A percentile compares a stretch with the other conserved stretches of the same genome.
These are phyloP conservation scores for Colletotrichum spaethianum DNA, from an alignment of 2,329 filamentous ascomycete genomes.

Conservation along the genomic window DNA sequence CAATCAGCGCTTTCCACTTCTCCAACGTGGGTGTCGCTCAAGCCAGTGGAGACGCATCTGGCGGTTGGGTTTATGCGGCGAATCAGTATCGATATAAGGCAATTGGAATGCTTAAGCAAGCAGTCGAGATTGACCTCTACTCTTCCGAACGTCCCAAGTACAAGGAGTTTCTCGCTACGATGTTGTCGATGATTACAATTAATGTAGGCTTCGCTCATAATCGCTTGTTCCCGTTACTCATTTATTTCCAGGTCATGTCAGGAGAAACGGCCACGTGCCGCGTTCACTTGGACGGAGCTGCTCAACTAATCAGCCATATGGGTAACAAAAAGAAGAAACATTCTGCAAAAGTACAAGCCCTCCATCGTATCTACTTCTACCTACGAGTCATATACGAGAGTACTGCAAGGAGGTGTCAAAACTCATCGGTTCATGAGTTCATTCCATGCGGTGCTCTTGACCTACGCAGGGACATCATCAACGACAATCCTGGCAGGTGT, in stretches of 20 bases:
- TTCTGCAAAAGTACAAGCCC: constrained; percentile 12
- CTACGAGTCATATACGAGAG: constrained; percentile 46
- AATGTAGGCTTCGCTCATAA: constrained; percentile 39
- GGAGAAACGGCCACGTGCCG: constrained; percentile 45
- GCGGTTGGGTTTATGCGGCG: constrained; percentile 41
- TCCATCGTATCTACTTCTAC: constrained; percentile 48
- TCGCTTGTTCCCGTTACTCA: not conserved
- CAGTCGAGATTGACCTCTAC: constrained; percentile 41
- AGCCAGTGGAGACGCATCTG: not conserved
- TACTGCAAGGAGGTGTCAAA: constrained; percentile 26
- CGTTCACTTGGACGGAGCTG: constrained; percentile 45
- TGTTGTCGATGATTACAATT: constrained; percentile 48
- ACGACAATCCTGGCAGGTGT: not conserved
- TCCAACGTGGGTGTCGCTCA: constrained; percentile 43
- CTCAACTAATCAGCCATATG: constrained; percentile 43
- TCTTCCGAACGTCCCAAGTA: constrained; percentile 42
- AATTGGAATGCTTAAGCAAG: constrained; percentile 44
- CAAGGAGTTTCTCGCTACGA: constrained; percentile 48
- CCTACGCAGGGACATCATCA: no score
- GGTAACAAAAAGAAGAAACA: constrained; percentile 40
- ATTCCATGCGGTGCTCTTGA: not conserved
- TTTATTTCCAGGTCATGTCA: constrained; percentile 44
- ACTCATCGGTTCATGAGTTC: not conserved
- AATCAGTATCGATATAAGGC: constrained; percentile 41
- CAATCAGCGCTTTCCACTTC: constrained; percentile 47